phyloP scores from a whole-genome alignment of 2,329 filamentous ascomycete species.

The Furcasterigmium furcatum region DNA sequence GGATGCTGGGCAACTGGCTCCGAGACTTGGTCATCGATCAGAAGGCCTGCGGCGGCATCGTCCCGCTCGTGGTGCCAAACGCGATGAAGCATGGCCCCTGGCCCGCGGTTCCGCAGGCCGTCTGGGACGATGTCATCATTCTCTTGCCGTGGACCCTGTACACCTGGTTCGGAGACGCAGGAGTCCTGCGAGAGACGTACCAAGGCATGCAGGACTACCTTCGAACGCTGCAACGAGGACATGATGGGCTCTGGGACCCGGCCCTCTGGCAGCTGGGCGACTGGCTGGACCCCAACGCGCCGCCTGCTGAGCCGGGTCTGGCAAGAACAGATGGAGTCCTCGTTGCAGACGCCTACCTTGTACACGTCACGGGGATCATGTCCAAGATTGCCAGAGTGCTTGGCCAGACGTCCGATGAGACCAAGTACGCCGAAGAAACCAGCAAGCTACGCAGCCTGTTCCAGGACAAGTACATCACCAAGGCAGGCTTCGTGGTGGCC shows the following conservation, averaged over 20 bases:
- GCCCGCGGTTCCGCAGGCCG: conserved; percentile 17
- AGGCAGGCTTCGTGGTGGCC: conserved; percentile 23
- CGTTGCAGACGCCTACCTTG: conserved; percentile 44
- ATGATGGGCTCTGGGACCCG: conserved; percentile 35
- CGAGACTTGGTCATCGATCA: conserved; percentile 37
- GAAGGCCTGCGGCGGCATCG: conserved; percentile 27
- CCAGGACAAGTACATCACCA: conserved; percentile 23
- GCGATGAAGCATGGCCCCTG: conserved; percentile 17
- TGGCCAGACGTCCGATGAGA: no score
- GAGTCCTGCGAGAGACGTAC: conserved; percentile 32
- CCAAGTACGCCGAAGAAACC: no score
- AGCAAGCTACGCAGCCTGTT: no score
- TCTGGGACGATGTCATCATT: conserved; percentile 42
- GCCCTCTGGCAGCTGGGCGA: conserved; percentile 36
- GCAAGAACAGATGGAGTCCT: conserved; percentile 35
- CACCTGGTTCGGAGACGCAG: conserved; percentile 30
- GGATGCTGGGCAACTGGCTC: conserved; percentile 47
- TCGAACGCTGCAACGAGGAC: conserved; percentile 29
- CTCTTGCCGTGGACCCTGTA: conserved; percentile 37
- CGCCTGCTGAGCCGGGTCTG: conserved; percentile 30
- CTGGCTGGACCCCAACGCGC: conserved; percentile 45
- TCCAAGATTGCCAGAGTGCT: conserved; percentile 26
- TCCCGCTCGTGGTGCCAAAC: conserved; percentile 24
- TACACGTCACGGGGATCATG: conserved; percentile 35
- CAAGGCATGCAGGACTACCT: conserved; percentile 36